Percentiles rank a stretch among this genome's conserved stretches.
phyloP scores from a whole-genome alignment of 148 eudicot species.

The Arbutus unedo region DNA sequence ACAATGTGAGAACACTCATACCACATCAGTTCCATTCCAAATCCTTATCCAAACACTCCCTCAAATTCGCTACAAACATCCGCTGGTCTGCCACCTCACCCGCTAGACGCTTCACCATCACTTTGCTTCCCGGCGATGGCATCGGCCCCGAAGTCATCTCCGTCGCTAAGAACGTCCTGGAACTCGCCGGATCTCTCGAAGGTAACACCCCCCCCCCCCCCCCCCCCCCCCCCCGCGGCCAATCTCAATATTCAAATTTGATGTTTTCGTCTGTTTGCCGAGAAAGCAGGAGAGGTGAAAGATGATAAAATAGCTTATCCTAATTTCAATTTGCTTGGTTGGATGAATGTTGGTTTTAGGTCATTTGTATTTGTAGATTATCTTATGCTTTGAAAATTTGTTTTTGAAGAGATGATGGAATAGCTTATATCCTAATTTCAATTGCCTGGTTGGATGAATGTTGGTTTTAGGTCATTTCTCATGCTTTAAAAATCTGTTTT shows the following conservation, averaged over 20 bases:
- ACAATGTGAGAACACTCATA: conserved; percentile 34
- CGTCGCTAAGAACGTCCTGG: conserved; percentile 68
- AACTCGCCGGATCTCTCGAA: conserved; percentile 60
- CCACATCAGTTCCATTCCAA: conserved; percentile 18
- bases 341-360: background rate
- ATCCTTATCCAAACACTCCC: conserved; percentile 11
- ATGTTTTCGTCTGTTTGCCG: too few species aligned
- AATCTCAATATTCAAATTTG: background rate
- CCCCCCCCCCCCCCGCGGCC: too few species aligned
- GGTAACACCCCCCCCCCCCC: too few species aligned
- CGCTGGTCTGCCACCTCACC: conserved; percentile 52
- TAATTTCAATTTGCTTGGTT: too few species aligned
- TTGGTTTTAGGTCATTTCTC: too few species aligned
- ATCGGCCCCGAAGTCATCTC: conserved; percentile 91
- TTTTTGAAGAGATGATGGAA: background rate
- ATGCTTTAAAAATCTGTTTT: background rate
- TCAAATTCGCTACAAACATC: conserved; percentile 13
- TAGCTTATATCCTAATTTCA: too few species aligned
- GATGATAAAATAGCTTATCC: too few species aligned
- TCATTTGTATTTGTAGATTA: too few species aligned
- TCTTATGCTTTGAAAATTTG: background rate
- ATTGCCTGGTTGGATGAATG: background rate
- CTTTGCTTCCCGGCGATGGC: conserved; percentile 94
- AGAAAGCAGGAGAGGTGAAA: too few species aligned
- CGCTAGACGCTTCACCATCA: conserved; percentile 55